A percentile compares a stretch with the other conserved stretches of the same genome.
Evolutionary conservation across 2,329 filamentous ascomycete species (phyloP).

Genomic region (Raffaelea deltoideospora): DNA sequence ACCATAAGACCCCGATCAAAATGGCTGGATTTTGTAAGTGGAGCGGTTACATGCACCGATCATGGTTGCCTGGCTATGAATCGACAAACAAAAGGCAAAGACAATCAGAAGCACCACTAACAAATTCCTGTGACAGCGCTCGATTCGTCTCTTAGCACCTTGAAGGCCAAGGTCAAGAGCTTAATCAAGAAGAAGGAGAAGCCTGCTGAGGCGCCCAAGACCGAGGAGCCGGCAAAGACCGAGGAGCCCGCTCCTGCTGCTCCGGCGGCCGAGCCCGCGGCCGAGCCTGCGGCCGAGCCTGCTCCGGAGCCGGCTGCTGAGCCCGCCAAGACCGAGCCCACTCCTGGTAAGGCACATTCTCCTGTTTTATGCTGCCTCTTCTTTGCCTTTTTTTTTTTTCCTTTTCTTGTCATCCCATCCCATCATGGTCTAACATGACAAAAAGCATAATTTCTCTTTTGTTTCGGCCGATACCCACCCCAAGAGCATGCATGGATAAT

Average conservation of each 20-base stretch:
- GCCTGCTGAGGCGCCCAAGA: conserved; percentile 12
- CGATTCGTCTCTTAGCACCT: conserved; percentile 35
- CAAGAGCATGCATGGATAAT: no score
- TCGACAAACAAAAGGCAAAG: no score
- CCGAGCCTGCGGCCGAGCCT: conserved; percentile 10
- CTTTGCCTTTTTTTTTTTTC: background rate
- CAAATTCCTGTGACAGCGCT: conserved; percentile 20
- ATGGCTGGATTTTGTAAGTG: conserved; percentile 41
- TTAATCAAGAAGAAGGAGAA: conserved; percentile 32
- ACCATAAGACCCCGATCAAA: no score
- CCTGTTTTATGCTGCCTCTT: background rate
- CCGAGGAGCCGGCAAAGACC: conserved; percentile 8
- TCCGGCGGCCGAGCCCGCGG: conserved; percentile 7
- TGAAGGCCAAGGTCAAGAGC: conserved; percentile 40
- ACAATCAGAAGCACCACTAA: no score
- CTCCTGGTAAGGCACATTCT: conserved; percentile 13
- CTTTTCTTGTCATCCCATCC: no score
- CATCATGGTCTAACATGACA: no score
- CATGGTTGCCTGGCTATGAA: no score
- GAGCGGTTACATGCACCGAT: no score
- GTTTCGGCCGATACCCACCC: no score
- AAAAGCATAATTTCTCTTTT: no score
- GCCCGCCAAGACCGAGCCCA: conserved; percentile 15
- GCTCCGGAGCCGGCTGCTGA: conserved; percentile 10
- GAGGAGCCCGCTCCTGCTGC: conserved; percentile 14